Percentiles rank a stretch among this genome's conserved stretches.
These are phyloP conservation scores for Botryosphaeria agaves DNA, from an alignment of 2,329 filamentous ascomycete species.

Conservation along the genomic window DNA sequence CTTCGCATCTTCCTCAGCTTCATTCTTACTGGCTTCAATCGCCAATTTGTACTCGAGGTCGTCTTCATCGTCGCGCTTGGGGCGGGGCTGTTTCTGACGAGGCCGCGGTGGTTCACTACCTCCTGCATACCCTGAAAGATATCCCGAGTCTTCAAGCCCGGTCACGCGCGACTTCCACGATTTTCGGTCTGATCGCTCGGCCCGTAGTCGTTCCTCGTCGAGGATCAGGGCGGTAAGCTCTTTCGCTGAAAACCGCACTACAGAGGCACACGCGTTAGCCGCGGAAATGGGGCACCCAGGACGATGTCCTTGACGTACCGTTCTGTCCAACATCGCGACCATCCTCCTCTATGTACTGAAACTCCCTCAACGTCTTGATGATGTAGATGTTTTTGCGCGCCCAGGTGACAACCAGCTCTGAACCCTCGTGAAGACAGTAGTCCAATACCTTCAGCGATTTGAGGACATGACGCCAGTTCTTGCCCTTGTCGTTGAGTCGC, in stretches of 20 bases:
- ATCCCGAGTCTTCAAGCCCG: slow-evolving; percentile 68
- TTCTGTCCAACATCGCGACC: slow-evolving; percentile 91
- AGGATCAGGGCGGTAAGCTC: slow-evolving; percentile 82
- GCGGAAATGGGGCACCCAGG: slow-evolving; percentile 1
- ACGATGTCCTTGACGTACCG: slow-evolving; percentile 36
- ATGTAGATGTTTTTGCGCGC: slow-evolving; percentile 96
- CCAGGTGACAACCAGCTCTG: slow-evolving; percentile 93
- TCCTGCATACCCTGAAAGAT: slow-evolving; percentile 23
- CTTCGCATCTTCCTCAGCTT: slow-evolving; percentile 80
- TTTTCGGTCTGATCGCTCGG: slow-evolving; percentile 79
- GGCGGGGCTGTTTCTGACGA: slow-evolving; percentile 22
- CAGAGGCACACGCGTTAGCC: slow-evolving; percentile 14
- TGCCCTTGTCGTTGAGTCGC: slow-evolving; percentile 95
- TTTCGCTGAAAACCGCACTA: slow-evolving; percentile 90
- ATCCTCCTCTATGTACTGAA: slow-evolving; percentile 92
- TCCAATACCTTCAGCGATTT: slow-evolving; percentile 96
- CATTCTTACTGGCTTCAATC: slow-evolving; percentile 84
- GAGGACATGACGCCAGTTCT: slow-evolving; percentile 97
- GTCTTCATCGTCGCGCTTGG: slow-evolving; percentile 46
- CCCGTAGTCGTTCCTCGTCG: slow-evolving; percentile 82
- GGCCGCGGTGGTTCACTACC: slow-evolving; percentile 19
- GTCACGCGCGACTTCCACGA: slow-evolving; percentile 94
- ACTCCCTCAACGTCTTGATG: slow-evolving; percentile 95
- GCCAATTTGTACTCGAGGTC: slow-evolving; percentile 83
- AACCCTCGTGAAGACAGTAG: slow-evolving; percentile 94